phyloP scores from a whole-genome alignment of 805 yeast genomes.

The Kuraishia cidri region DNA sequence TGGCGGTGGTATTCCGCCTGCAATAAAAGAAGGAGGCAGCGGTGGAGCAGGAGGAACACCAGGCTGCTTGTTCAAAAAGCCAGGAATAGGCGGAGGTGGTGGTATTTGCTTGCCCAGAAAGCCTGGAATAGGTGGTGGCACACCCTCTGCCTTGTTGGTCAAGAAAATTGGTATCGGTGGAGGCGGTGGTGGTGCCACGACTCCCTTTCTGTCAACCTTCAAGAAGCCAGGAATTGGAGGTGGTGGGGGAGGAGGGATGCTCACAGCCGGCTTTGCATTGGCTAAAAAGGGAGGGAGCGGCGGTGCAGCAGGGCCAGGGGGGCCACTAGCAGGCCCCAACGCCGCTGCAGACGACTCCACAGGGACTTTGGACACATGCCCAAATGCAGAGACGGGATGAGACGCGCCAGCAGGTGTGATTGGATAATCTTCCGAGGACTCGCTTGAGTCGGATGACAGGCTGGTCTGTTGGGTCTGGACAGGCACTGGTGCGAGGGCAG shows the following conservation, averaged over 20 bases:
- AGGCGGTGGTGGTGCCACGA: constrained; percentile 17
- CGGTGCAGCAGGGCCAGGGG: too few relatives aligned
- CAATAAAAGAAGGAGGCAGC: not conserved
- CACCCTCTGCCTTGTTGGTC: not conserved
- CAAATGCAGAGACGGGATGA: too few relatives aligned
- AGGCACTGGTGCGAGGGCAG: too few relatives aligned
- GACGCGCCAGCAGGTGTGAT: too few relatives aligned
- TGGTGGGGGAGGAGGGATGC: constrained; percentile 8
- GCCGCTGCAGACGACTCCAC: too few relatives aligned
- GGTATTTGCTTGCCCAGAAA: not conserved
- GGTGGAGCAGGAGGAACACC: too few relatives aligned
- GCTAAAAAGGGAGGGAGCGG: not conserved
- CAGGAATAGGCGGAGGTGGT: constrained; percentile 4
- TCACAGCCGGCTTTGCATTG: constrained; percentile 1
- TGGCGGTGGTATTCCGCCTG: constrained; percentile 6
- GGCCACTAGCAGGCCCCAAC: too few relatives aligned
- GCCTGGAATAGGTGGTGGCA: constrained; percentile 6
- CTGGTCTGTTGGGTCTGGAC: too few relatives aligned
- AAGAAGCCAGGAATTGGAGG: constrained; percentile 5
- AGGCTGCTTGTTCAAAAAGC: not conserved
- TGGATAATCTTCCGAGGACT: too few relatives aligned
- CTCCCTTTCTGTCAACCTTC: constrained; percentile 10
- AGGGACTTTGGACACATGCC: too few relatives aligned
- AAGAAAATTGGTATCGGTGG: constrained; percentile 11
- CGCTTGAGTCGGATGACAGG: too few relatives aligned